phyloP scores from a whole-genome alignment of 2,329 filamentous ascomycete species.

The Thermomyces lanuginosus region DNA sequence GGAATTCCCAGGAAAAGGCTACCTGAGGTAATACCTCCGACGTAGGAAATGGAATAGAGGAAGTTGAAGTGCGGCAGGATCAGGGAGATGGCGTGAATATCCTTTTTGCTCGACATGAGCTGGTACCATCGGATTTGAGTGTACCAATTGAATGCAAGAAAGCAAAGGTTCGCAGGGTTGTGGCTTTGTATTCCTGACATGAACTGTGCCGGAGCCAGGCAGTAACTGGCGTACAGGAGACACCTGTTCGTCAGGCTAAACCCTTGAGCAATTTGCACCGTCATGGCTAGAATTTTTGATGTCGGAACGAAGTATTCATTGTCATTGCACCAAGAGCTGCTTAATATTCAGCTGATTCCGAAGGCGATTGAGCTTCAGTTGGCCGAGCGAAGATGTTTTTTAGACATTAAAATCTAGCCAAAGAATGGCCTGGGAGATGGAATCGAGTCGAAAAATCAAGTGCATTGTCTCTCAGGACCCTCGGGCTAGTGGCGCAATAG shows the following conservation, averaged over 20 bases:
- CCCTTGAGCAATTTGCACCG: neutral
- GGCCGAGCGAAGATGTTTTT: no score
- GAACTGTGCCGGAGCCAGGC: constrained; percentile 1
- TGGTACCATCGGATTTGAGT: constrained; percentile 2
- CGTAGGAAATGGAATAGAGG: constrained; percentile 1
- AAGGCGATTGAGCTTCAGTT: no score
- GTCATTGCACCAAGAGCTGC: no score
- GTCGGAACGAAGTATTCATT: no score
- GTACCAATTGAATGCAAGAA: constrained; percentile 2
- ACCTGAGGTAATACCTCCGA: constrained; percentile 1
- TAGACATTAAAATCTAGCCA: no score
- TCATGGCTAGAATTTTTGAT: no score
- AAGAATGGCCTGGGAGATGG: no score
- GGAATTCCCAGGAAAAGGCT: constrained; percentile 1
- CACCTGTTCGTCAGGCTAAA: constrained; percentile 1
- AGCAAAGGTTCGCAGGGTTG: constrained; percentile 1
- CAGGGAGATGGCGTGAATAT: constrained; percentile 1
- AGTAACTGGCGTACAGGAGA: constrained; percentile 1
- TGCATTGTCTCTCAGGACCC: no score
- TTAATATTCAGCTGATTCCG: no score
- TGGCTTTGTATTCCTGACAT: neutral
- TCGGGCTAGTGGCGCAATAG: no score
- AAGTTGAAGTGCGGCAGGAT: constrained; percentile 1
- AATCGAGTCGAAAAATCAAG: no score
- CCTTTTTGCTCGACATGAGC: neutral